A percentile compares a stretch with the other conserved stretches of the same genome.
Conservation (phyloP, 768 basidiomycete genomes). For the Pholiota conissans region DNA sequence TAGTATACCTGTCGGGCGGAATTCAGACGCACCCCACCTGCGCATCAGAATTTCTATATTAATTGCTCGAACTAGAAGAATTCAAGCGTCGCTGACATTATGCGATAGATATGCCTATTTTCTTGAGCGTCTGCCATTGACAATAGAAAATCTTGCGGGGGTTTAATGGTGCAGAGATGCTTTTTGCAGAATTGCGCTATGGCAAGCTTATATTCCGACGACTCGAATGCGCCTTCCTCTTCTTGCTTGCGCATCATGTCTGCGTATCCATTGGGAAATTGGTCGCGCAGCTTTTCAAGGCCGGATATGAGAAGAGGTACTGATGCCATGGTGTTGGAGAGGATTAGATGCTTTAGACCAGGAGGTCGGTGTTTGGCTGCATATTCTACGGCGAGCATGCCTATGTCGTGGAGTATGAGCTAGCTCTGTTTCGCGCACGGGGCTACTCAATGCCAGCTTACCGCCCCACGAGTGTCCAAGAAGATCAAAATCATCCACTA, state of each 20-base stretch:
- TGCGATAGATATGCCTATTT: neutral
- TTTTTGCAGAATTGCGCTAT: constrained; percentile 37
- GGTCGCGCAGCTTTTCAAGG: neutral
- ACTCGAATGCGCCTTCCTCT: constrained; percentile 37
- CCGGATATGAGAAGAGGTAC: neutral
- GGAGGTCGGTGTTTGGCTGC: constrained; percentile 34
- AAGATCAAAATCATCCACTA: constrained; percentile 41
- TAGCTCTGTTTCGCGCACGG: too few relatives aligned
- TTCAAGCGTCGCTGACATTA: neutral
- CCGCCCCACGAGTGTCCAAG: constrained; percentile 48
- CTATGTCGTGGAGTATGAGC: constrained; percentile 14
- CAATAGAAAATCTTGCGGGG: constrained; percentile 21
- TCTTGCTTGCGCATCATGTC: constrained; percentile 43
- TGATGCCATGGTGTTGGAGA: constrained; percentile 23
- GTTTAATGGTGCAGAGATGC: constrained; percentile 45
- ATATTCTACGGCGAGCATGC: constrained; percentile 46
- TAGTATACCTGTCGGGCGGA: neutral
- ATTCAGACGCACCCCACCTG: constrained; percentile 4
- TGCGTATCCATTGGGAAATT: constrained; percentile 39
- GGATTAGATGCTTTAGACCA: constrained; percentile 45
- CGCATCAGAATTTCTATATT: neutral
- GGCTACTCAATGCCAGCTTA: neutral
- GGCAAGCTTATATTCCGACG: constrained; percentile 46
- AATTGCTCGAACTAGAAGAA: too few relatives aligned
- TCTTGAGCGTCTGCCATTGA: neutral